Conservation (phyloP, 1,139 yeast species). For the Kazachstania sp. region DNA sequence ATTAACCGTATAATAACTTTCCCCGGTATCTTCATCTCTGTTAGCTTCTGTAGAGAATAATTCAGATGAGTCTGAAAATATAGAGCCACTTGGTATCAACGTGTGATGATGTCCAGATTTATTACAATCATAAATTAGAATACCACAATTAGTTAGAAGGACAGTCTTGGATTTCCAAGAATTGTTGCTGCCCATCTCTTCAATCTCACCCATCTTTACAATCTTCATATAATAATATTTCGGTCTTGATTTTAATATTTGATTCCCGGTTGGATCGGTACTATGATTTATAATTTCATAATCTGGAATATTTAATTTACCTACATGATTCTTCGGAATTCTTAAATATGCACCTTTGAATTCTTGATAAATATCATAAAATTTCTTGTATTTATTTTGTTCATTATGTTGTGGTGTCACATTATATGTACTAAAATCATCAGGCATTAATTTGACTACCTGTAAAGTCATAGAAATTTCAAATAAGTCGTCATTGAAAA, state of each 20-base stretch:
- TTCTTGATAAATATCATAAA: slow-evolving; percentile 19
- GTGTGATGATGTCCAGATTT: slow-evolving; percentile 1
- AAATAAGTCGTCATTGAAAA: slow-evolving; percentile 18
- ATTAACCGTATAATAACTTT: slow-evolving; percentile 27
- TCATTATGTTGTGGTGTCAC: not conserved
- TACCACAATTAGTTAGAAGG: slow-evolving; percentile 39
- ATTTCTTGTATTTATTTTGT: slow-evolving; percentile 17
- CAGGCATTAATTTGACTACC: slow-evolving; percentile 14
- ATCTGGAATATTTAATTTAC: slow-evolving; percentile 12
- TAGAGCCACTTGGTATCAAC: slow-evolving; percentile 1
- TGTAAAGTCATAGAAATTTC: slow-evolving; percentile 13
- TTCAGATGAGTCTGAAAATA: not conserved
- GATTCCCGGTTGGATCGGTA: not conserved
- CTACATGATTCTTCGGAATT: slow-evolving; percentile 15
- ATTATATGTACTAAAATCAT: slow-evolving; percentile 1
- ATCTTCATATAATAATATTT: slow-evolving; percentile 19
- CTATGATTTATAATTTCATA: slow-evolving; percentile 15
- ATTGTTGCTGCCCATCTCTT: slow-evolving; percentile 15
- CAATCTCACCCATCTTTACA: slow-evolving; percentile 28
- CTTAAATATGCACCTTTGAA: slow-evolving; percentile 28
- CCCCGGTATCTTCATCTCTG: slow-evolving; percentile 17
- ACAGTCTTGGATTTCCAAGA: slow-evolving; percentile 38
- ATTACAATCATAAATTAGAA: slow-evolving; percentile 35
- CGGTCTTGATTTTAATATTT: not conserved
- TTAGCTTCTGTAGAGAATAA: slow-evolving; percentile 15